These are phyloP conservation scores for Termitomyces titanicus DNA, from an alignment of 768 basidiomycete species.

Conservation along the genomic window DNA sequence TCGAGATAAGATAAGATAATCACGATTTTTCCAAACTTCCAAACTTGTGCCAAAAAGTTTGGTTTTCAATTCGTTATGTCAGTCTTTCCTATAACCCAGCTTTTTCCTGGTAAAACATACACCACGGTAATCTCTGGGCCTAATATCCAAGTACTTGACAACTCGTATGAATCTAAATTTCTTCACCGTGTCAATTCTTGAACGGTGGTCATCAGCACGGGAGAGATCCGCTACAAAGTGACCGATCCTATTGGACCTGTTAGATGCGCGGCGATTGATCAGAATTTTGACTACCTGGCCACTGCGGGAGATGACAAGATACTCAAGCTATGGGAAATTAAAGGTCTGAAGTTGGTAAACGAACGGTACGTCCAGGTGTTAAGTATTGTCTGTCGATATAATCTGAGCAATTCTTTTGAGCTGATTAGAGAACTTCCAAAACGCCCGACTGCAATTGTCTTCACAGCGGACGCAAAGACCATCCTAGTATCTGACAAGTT, in stretches of 20 bases:
- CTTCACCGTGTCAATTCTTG: not conserved
- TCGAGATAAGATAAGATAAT: slow-evolving; percentile 8
- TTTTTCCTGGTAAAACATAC: slow-evolving; percentile 34
- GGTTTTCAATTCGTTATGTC: slow-evolving; percentile 24
- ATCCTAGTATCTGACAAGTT: slow-evolving; percentile 92
- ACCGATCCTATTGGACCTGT: slow-evolving; percentile 51
- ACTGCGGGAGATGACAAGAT: slow-evolving; percentile 79
- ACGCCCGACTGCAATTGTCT: slow-evolving; percentile 66
- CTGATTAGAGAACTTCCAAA: slow-evolving; percentile 75
- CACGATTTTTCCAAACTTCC: not conserved
- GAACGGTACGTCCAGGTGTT: slow-evolving; percentile 42
- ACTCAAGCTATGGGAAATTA: slow-evolving; percentile 71
- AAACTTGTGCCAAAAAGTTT: not conserved
- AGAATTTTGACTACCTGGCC: slow-evolving; percentile 43
- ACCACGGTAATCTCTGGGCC: slow-evolving; percentile 53
- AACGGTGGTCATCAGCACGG: slow-evolving; percentile 37
- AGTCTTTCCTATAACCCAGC: slow-evolving; percentile 44
- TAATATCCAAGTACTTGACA: slow-evolving; percentile 58
- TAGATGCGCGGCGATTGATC: slow-evolving; percentile 53
- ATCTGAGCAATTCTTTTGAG: not conserved
- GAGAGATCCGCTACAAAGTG: slow-evolving; percentile 46
- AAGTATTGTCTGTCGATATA: not conserved
- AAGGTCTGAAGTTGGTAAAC: slow-evolving; percentile 51
- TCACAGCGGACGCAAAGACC: slow-evolving; percentile 57
- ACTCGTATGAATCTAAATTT: slow-evolving; percentile 40